Conservation (phyloP, 139 green algal species). For the Dunaliella sp. region DNA sequence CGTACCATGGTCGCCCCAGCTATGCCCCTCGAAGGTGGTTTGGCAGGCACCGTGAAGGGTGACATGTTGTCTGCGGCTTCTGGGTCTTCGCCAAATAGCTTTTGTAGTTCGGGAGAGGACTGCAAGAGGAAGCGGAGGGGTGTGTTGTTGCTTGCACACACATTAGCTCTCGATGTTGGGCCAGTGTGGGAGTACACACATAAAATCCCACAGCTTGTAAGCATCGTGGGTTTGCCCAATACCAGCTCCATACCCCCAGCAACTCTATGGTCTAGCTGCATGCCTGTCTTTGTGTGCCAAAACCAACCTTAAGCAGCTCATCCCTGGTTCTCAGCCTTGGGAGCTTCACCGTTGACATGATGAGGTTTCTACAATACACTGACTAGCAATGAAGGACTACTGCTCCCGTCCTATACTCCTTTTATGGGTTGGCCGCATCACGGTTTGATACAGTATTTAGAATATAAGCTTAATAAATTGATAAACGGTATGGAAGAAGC, state of each 20-base stretch:
- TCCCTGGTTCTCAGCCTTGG: slow-evolving; percentile 71
- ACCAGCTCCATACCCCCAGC: background rate
- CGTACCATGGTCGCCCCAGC: background rate
- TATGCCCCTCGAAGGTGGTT: slow-evolving; percentile 26
- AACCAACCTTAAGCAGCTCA: slow-evolving; percentile 71
- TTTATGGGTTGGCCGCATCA: too few species aligned
- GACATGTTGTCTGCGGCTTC: slow-evolving; percentile 36
- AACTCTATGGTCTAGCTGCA: background rate
- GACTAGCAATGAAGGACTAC: too few species aligned
- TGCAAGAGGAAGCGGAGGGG: slow-evolving; percentile 15
- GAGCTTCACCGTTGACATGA: slow-evolving; percentile 60
- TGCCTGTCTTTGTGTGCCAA: background rate
- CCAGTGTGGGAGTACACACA: background rate
- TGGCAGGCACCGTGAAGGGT: slow-evolving; percentile 25
- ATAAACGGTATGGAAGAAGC: too few species aligned
- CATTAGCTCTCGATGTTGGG: background rate
- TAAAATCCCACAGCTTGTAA: background rate
- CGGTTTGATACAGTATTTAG: too few species aligned
- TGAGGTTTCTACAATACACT: too few species aligned
- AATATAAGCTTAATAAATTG: too few species aligned
- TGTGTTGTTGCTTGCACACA: background rate
- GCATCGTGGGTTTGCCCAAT: background rate
- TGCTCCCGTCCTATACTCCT: too few species aligned
- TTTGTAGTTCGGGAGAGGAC: slow-evolving; percentile 55
- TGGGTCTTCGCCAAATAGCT: slow-evolving; percentile 55